Conservation (phyloP, 805 yeast genomes). For the Lipomyces lipofer region DNA sequence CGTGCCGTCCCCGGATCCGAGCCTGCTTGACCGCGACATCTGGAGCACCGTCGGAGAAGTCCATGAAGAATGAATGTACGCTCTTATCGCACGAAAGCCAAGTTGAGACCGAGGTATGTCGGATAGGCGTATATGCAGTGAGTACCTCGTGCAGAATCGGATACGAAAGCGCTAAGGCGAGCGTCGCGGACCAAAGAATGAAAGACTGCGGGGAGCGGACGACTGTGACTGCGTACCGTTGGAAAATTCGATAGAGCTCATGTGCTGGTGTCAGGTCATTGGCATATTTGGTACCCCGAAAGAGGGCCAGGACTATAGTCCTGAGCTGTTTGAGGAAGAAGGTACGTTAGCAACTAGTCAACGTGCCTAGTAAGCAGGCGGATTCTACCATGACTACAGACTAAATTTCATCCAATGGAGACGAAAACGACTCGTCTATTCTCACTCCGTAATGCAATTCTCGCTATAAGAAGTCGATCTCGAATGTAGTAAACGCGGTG, state of each 20-base stretch:
- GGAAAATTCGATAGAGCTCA: constrained; percentile 13
- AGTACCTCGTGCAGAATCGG: constrained; percentile 48
- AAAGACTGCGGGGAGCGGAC: constrained; percentile 44
- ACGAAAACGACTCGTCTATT: too few species aligned
- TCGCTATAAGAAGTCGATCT: too few species aligned
- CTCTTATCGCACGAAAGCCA: constrained; percentile 4
- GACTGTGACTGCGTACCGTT: constrained; percentile 35
- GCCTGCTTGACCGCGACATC: constrained; percentile 41
- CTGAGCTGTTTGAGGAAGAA: constrained; percentile 18
- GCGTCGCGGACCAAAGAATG: constrained; percentile 52
- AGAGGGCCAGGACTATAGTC: constrained; percentile 28
- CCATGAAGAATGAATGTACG: not conserved
- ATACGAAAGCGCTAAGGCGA: constrained; percentile 51
- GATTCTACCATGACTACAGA: too few species aligned
- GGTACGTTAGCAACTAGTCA: not conserved
- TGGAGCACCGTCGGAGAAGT: constrained; percentile 17
- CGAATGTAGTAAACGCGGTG: too few species aligned
- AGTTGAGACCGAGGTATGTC: not conserved
- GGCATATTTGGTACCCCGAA: constrained; percentile 28
- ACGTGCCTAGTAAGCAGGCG: too few species aligned
- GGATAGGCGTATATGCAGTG: not conserved
- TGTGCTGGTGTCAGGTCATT: constrained; percentile 19
- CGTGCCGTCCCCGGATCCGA: constrained; percentile 39
- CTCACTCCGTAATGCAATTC: too few species aligned
- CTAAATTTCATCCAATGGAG: too few species aligned